Evolutionary conservation across 1,284 basidiomycete genomes (phyloP), one percentile per base, ranked within the genome.

Genomic region (Fomitopsis betulina): DNA sequence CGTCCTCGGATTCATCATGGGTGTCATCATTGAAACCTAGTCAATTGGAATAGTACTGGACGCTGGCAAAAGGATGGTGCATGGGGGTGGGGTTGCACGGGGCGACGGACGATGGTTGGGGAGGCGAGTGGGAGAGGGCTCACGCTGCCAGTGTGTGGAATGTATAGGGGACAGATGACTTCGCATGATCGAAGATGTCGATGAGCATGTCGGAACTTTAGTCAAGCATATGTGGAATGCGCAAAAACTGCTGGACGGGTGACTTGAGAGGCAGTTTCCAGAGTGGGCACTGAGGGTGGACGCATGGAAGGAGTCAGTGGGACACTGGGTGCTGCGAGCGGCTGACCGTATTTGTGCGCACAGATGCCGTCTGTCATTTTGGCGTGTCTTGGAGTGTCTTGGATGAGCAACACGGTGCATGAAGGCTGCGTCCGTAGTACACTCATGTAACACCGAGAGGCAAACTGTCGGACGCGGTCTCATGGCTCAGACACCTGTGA

Each of bases 41-140:
- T 42, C 43, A 21, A 56, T 33, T 54, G n/a, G 38, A 19, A 40
- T 45, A 59, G 58, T 54, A 56, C 27, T 56, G 55, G 33, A 60
- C 59, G 39, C 45, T 53, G 23, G 62, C 63, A 51, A 63, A 66
- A 19, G 65, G 65, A 55, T 65, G 65, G 39, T 58, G 63, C 60
- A 66, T 63, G 27, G 47, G 33, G 40, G 25, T 19, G 38, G 23
- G 25, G 47, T 23, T 43, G 39, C 25, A 19, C 33, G 30, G 19
- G 54, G 32, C 54, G 54, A 45, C 54, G 42, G 45, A 13, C 19
- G 33, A 37, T 33, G 39, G 35, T 32, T 23, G 38, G 27, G 12
- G 23, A 23, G 32, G 25, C 19, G 32, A 56, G 45, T 23, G 45
- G 30, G 15, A 39, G 30, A 35, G 42, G 39, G 32, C 30, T 27